phyloP scores from a whole-genome alignment of 768 basidiomycete genomes.

The Russula foetens region DNA sequence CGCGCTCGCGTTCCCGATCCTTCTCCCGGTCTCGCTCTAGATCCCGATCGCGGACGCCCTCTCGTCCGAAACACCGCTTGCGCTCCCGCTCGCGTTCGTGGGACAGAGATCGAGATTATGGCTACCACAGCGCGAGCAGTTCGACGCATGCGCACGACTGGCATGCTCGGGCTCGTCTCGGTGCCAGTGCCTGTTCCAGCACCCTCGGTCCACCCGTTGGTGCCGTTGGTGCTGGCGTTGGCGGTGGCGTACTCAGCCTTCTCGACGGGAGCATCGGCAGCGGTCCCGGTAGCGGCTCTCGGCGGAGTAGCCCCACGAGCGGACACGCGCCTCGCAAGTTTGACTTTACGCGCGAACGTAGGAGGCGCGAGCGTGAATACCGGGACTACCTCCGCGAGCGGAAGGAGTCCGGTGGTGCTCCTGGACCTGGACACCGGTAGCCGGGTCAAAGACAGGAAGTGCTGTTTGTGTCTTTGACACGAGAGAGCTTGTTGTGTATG shows the following conservation, averaged over 20 bases:
- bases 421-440: background rate
- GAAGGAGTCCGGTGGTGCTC: background rate
- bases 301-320: background rate
- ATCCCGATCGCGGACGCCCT: background rate
- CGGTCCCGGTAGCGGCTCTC: too few relatives aligned
- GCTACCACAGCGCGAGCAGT: background rate
- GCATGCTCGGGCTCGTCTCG: background rate
- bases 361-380: background rate
- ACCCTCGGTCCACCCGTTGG: background rate
- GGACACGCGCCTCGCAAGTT: background rate
- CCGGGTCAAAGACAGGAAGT: too few relatives aligned
- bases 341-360: constrained; percentile 1
- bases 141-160: background rate
- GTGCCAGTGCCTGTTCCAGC: too few relatives aligned
- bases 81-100: background rate
- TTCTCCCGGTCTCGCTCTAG: background rate
- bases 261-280: too few relatives aligned
- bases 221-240: background rate
- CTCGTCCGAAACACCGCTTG: background rate
- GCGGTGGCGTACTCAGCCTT: background rate
- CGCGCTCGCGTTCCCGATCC: background rate
- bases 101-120: background rate
- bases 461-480: too few relatives aligned
- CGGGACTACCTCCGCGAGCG: background rate
- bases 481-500: background rate